Evolutionary conservation across 1,139 yeast genomes (phyloP).

Genomic region (Candida sanyaensis): DNA sequence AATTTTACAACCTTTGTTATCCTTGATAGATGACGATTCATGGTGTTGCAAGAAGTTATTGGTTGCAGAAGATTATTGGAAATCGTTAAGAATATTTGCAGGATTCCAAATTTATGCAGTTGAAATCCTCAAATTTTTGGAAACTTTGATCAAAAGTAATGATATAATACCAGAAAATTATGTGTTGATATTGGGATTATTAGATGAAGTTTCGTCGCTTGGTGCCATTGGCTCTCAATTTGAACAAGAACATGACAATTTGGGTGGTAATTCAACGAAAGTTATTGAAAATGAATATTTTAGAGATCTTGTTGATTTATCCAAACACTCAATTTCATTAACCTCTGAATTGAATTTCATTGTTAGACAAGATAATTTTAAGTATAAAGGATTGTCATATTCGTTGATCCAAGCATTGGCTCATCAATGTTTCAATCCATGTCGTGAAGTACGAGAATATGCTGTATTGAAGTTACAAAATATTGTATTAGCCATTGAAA

Average conservation of each 20-base stretch:
- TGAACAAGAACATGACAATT: constrained; percentile 59
- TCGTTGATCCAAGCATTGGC: constrained; percentile 78
- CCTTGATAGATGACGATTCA: constrained; percentile 50
- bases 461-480: constrained; percentile 61
- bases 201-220: constrained; percentile 80
- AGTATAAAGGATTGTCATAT: constrained; percentile 43
- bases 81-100: constrained; percentile 56
- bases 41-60: constrained; percentile 46
- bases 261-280: constrained; percentile 17
- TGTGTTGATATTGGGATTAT: constrained; percentile 63
- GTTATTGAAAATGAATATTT: constrained; percentile 35
- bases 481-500: constrained; percentile 38
- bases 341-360: constrained; percentile 51
- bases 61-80: constrained; percentile 62
- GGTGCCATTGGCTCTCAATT: constrained; percentile 81
- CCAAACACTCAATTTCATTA: constrained; percentile 62
- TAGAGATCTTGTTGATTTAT: constrained; percentile 55
- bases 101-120: constrained; percentile 54
- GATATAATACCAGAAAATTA: constrained; percentile 53
- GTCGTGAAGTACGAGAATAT: constrained; percentile 68
- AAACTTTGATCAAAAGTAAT: constrained; percentile 37
- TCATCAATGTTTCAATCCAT: constrained; percentile 87
- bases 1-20: constrained; percentile 54
- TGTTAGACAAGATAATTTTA: constrained; percentile 25
- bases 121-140: constrained; percentile 52